phyloP scores from a whole-genome alignment of 805 yeast species.

The Trichomonascus vanleenenianus region DNA sequence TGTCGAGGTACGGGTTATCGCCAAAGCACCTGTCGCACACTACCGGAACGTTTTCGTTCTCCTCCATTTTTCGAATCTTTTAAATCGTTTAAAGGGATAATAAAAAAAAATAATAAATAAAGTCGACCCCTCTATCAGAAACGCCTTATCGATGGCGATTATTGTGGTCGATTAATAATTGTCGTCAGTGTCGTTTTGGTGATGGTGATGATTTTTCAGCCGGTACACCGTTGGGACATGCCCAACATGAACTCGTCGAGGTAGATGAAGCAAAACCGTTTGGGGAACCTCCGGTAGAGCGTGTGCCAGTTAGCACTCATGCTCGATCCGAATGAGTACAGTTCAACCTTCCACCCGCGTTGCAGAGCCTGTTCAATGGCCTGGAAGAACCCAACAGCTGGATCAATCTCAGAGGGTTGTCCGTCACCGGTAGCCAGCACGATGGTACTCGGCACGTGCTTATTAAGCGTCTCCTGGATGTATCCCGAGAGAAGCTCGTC shows the following conservation, averaged over 20 bases:
- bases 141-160: no score
- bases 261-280: slow-evolving; percentile 5
- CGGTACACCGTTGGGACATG: not conserved
- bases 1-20: slow-evolving; percentile 50
- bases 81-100: no score
- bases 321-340: slow-evolving; percentile 7
- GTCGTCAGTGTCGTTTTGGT: slow-evolving; percentile 19
- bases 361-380: slow-evolving; percentile 5
- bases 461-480: not conserved
- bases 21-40: slow-evolving; percentile 76
- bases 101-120: no score
- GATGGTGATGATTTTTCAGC: no score
- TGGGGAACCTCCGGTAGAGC: slow-evolving; percentile 1
- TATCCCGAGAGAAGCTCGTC: slow-evolving; percentile 7
- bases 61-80: slow-evolving; percentile 28
- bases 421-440: slow-evolving; percentile 15
- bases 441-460: slow-evolving; percentile 1
- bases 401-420: slow-evolving; percentile 2
- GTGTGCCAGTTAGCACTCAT: slow-evolving; percentile 9
- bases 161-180: no score
- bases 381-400: slow-evolving; percentile 4
- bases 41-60: slow-evolving; percentile 43
- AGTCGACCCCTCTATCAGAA: no score
- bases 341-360: slow-evolving; percentile 12
- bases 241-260: slow-evolving; percentile 6